These are phyloP conservation scores for Coemansia sp. DNA, from an alignment of 192 early-diverging fungal species.

Conservation along the genomic window DNA sequence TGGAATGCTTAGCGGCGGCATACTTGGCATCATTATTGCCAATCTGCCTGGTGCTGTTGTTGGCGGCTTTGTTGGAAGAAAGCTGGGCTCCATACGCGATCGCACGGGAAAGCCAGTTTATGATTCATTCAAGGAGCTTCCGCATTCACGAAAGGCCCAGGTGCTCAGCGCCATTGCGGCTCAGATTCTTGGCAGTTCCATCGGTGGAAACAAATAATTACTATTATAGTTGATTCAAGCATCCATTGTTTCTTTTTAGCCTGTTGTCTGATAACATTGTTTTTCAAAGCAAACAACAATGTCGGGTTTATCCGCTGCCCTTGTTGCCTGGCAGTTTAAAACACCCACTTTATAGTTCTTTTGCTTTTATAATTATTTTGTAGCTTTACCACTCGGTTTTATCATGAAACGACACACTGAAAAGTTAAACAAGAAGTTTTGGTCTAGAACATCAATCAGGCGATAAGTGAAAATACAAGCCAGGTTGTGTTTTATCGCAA, in stretches of 20 bases:
- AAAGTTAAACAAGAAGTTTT: no score
- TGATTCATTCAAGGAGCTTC: slow-evolving; percentile 59
- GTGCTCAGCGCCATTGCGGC: slow-evolving; percentile 55
- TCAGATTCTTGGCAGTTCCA: slow-evolving; percentile 38
- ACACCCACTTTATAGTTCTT: no score
- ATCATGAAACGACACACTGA: no score
- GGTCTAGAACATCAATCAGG: no score
- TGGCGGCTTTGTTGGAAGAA: slow-evolving; percentile 61
- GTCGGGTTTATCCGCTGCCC: no score
- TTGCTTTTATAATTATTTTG: no score
- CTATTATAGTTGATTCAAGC: background rate
- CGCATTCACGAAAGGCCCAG: slow-evolving; percentile 60
- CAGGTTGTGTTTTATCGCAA: no score
- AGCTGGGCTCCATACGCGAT: slow-evolving; percentile 66
- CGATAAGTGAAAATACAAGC: no score
- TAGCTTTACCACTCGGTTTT: no score
- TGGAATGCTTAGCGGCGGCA: slow-evolving; percentile 67
- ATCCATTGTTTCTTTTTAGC: background rate
- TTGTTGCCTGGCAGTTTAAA: no score
- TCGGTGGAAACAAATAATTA: slow-evolving; percentile 10
- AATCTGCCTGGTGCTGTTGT: slow-evolving; percentile 64
- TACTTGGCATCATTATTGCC: slow-evolving; percentile 70
- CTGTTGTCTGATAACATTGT: background rate
- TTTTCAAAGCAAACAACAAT: no score
- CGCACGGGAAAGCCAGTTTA: slow-evolving; percentile 63